Evolutionary conservation across 2,329 filamentous ascomycete genomes (phyloP).

Genomic region (Fusarium tupiense): DNA sequence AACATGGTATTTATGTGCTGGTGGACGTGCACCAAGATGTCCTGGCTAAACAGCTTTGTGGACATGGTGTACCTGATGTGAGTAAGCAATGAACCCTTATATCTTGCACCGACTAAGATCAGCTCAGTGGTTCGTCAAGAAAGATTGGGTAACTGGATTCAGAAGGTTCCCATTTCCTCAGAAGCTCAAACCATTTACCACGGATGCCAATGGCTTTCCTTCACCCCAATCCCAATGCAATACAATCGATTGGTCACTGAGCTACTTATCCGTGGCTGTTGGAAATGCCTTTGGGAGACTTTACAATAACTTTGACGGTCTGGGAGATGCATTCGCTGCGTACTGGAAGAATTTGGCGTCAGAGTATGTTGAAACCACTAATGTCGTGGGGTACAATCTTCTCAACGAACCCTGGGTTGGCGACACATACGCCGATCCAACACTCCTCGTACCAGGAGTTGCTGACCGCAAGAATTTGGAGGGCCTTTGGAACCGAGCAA

Average conservation of each 20-base stretch:
- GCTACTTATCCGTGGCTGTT: background rate
- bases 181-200: background rate
- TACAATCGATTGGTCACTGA: background rate
- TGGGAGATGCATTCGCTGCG: background rate
- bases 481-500: background rate
- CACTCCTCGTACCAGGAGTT: background rate
- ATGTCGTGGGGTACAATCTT: background rate
- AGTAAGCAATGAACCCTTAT: background rate
- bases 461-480: background rate
- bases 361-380: background rate
- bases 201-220: background rate
- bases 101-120: accelerated
- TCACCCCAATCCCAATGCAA: background rate
- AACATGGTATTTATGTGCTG: background rate
- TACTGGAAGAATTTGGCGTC: background rate
- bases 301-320: background rate
- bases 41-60: background rate
- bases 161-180: background rate
- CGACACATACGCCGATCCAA: background rate
- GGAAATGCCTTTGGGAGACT: background rate
- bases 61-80: background rate
- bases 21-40: background rate
- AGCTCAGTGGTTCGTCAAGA: background rate
- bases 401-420: background rate
- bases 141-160: accelerated